These are phyloP conservation scores for Neobulgaria alba DNA, from an alignment of 2,329 filamentous ascomycete genomes.

Conservation along the genomic window DNA sequence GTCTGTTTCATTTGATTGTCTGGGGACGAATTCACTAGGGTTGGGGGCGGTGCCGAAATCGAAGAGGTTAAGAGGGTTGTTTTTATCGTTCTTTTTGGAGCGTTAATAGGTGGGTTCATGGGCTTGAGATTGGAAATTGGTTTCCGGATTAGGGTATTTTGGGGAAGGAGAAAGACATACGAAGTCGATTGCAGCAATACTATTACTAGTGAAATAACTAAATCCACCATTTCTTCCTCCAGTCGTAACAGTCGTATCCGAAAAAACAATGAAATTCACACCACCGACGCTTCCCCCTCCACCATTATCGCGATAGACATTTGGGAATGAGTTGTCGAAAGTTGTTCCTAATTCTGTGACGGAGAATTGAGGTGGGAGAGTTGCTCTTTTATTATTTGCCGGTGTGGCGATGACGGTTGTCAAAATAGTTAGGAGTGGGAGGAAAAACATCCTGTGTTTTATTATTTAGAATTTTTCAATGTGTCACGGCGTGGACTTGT, in stretches of 20 bases:
- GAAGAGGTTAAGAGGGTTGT: background rate
- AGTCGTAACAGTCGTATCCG: conserved; percentile 1
- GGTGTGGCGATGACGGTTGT: no score
- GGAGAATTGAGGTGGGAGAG: background rate
- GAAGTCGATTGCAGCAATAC: background rate
- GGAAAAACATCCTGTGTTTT: no score
- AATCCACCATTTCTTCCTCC: background rate
- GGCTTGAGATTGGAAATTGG: no score
- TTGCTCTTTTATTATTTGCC: no score
- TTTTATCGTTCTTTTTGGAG: background rate
- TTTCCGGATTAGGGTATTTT: background rate
- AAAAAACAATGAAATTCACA: background rate
- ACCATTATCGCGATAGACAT: background rate
- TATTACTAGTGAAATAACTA: background rate
- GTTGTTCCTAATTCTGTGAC: background rate
- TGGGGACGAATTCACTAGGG: background rate
- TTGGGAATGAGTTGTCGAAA: background rate
- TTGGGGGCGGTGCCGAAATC: background rate
- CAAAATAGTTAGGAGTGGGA: no score
- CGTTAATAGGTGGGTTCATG: no score
- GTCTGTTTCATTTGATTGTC: background rate
- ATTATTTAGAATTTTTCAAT: no score
- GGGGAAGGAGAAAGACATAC: background rate
- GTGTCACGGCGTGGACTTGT: no score
- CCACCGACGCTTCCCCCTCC: background rate